Percentiles rank a stretch among this genome's conserved stretches.
These are phyloP conservation scores for Phytopythium chamaehyphon DNA, from an alignment of 352 stramenopile species.

Conservation along the genomic window DNA sequence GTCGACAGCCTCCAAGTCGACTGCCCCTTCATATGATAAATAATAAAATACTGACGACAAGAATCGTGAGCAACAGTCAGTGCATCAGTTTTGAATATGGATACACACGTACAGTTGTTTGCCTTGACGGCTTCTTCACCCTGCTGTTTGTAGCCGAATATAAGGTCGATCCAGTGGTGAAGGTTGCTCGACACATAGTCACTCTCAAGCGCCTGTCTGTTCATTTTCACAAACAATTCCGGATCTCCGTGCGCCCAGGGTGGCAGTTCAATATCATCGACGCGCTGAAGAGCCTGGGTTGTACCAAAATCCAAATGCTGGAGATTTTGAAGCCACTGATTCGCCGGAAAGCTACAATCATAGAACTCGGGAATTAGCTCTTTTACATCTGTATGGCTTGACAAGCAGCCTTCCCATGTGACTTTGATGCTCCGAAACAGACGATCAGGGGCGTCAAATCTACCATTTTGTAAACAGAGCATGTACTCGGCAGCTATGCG, in stretches of 20 bases:
- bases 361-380: slow-evolving; percentile 99
- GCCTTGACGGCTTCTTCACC: slow-evolving; percentile 85
- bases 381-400: slow-evolving; percentile 95
- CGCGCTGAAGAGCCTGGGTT: slow-evolving; percentile 72
- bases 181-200: slow-evolving; percentile 94
- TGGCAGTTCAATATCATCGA: slow-evolving; percentile 92
- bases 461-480: slow-evolving; percentile 94
- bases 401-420: slow-evolving; percentile 88
- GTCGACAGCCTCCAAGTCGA: slow-evolving; percentile 75
- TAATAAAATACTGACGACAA: slow-evolving; percentile 79
- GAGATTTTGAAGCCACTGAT: slow-evolving; percentile 94
- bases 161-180: slow-evolving; percentile 98
- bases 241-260: slow-evolving; percentile 91
- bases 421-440: slow-evolving; percentile 94
- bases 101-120: slow-evolving; percentile 62
- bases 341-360: slow-evolving; percentile 68
- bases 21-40: slow-evolving; percentile 85
- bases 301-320: slow-evolving; percentile 96
- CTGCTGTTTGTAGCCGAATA: slow-evolving; percentile 97
- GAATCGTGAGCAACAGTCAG: slow-evolving; percentile 10
- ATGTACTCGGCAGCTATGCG: slow-evolving; percentile 95
- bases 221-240: slow-evolving; percentile 88
- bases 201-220: slow-evolving; percentile 94
- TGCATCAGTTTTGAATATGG: background rate
- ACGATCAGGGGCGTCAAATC: slow-evolving; percentile 98